Conservation (phyloP, 164 flowering plant genomes). For the Dillenia turbinata region DNA sequence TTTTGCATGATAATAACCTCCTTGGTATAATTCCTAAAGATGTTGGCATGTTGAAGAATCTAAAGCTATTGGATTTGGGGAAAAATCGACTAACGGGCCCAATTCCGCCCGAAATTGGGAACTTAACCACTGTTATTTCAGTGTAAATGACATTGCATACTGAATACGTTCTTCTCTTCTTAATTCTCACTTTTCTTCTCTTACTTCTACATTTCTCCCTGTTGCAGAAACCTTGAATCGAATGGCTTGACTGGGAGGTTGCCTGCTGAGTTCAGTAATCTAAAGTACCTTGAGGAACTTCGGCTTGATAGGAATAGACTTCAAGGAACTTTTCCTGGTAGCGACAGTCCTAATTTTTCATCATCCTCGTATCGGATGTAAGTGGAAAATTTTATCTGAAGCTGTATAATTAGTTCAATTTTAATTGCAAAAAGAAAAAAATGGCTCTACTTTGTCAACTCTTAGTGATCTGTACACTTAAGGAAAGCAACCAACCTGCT, state of each 20-base stretch:
- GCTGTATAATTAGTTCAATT: neutral
- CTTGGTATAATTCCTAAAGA: constrained; percentile 79
- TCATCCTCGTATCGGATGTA: constrained; percentile 45
- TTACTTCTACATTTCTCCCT: constrained; percentile 7
- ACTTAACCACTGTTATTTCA: constrained; percentile 41
- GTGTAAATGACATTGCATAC: constrained; percentile 37
- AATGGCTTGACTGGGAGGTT: constrained; percentile 74
- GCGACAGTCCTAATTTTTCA: constrained; percentile 21
- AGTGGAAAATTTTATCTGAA: constrained; percentile 14
- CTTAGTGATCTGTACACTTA: neutral
- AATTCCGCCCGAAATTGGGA: constrained; percentile 74
- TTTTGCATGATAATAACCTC: constrained; percentile 62
- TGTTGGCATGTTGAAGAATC: constrained; percentile 59
- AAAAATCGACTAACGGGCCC: constrained; percentile 71
- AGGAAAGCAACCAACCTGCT: neutral
- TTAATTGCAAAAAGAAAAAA: neutral
- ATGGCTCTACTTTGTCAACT: no score
- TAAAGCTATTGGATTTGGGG: constrained; percentile 80
- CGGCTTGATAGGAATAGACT: constrained; percentile 78
- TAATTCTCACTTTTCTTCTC: neutral
- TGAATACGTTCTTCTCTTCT: constrained; percentile 5
- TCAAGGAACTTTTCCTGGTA: constrained; percentile 66
- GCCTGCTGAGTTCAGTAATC: constrained; percentile 64
- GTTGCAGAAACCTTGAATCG: constrained; percentile 70
- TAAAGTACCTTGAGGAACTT: constrained; percentile 61